Evolutionary conservation across 257 asterid species (phyloP), one percentile per base, ranked within the genome.

Genomic region (Solanum paucissectum): DNA sequence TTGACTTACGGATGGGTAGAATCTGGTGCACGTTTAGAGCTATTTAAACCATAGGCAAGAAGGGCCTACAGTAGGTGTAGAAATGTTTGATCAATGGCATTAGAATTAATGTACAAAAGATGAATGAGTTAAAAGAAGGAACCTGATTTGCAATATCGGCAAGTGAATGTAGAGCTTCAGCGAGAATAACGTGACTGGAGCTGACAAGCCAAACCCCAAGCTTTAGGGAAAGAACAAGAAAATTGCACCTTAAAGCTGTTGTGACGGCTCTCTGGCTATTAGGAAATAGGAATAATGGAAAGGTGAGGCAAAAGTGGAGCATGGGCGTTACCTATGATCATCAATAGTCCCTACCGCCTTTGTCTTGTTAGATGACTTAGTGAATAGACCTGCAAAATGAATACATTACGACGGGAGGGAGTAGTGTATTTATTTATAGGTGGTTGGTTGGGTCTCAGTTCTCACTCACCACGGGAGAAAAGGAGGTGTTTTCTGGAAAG

Each of bases 111-210:
- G 58, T 44, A 55, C 75, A 60, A 62, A 40, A 49, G 87, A 74
- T 68, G 21, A 75, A 68, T 46, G 20, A 83, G 36, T 52, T 74
- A 44, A 23, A n/a, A 32, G 82, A 23, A 64, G 21, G 82, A 76
- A 95, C 99, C 99, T 96, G 99, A 89, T 97, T 97, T 71, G 98
- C 98, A 90, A 94, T 94, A 94, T 97, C 98, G 25, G 99, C 99
- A 81, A 94, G 91, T 44, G 99, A 97, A 93, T 97, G 98, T 83
- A 95, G 94, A 89, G 91, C 93, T 91, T 97, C 99, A 88, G 99
- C 98, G 87, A 97, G 91, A 87, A 97, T 92, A 89, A 95, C 98
- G 88, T 95, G 99, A 91, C 99, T 97, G 85, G 98, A 93, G 88
- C 96, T 94, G 89, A 89, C 94, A 62, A 94, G 86, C 99, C 99